phyloP scores from a whole-genome alignment of 176 grass and related monocot genomes.

The Oryza officinalis region DNA sequence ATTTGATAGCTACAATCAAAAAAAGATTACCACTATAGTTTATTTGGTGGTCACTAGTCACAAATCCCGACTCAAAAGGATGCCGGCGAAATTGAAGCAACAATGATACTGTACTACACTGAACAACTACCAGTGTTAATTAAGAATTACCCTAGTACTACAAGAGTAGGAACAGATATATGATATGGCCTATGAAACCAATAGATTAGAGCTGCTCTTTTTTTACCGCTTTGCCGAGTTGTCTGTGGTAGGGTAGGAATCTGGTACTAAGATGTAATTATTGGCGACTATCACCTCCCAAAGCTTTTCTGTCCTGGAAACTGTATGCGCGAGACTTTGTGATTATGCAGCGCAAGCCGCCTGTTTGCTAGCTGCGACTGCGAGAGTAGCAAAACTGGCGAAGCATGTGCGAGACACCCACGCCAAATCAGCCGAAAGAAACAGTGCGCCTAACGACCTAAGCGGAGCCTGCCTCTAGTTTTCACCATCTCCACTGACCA shows the following conservation, averaged over 20 bases:
- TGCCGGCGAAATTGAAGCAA: no score
- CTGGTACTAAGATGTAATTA: slow-evolving; percentile 24
- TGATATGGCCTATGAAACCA: no score
- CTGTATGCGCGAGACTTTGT: slow-evolving; percentile 22
- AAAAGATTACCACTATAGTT: background rate
- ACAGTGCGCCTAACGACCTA: slow-evolving; percentile 25
- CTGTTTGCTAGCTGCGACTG: background rate
- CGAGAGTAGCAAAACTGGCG: background rate
- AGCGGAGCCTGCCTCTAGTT: background rate
- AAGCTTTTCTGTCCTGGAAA: slow-evolving; percentile 18
- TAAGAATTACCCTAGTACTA: no score
- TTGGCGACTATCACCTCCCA: slow-evolving; percentile 9
- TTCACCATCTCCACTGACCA: background rate
- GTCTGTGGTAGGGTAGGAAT: background rate
- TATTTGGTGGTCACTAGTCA: background rate
- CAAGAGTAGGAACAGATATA: no score
- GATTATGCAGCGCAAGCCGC: background rate
- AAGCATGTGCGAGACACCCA: slow-evolving; percentile 27
- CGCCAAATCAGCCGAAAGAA: slow-evolving; percentile 21
- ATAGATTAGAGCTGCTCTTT: background rate
- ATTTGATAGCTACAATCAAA: background rate
- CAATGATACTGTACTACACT: no score
- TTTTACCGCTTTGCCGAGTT: background rate
- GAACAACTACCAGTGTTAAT: no score
- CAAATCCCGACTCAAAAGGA: slow-evolving; percentile 17